These are phyloP conservation scores for Tuber brumale DNA, from an alignment of 495 filamentous ascomycete species.

Conservation along the genomic window DNA sequence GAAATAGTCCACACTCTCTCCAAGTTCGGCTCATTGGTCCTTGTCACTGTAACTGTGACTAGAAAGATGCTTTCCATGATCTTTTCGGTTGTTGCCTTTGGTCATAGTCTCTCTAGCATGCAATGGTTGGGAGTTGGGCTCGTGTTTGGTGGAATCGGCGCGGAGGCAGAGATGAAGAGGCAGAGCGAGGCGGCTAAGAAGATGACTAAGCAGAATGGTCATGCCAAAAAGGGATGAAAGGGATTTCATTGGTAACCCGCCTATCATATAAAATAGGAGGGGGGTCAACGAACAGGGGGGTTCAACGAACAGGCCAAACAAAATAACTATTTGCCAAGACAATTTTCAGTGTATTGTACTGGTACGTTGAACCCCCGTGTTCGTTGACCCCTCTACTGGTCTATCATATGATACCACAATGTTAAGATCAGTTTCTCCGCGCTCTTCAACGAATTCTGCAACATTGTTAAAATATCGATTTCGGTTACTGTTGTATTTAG, in stretches of 20 bases:
- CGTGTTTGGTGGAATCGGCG: conserved; percentile 91
- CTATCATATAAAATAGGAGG: no score
- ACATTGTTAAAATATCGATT: background rate
- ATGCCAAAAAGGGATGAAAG: conserved; percentile 18
- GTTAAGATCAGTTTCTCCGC: background rate
- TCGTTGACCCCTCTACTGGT: no score
- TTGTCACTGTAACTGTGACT: conserved; percentile 95
- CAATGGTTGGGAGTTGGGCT: conserved; percentile 88
- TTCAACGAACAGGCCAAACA: no score
- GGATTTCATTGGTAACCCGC: background rate
- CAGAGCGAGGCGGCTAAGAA: conserved; percentile 81
- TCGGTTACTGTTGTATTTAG: background rate
- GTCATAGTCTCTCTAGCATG: conserved; percentile 72
- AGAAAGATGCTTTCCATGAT: conserved; percentile 99
- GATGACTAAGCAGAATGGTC: conserved; percentile 51
- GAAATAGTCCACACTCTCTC: conserved; percentile 75
- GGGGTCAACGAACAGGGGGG: no score
- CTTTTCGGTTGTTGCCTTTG: conserved; percentile 87
- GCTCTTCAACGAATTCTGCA: background rate
- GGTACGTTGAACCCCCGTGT: no score
- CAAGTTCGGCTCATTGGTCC: conserved; percentile 79
- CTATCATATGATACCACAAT: background rate
- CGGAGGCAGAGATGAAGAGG: conserved; percentile 74
- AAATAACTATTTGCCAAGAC: no score
- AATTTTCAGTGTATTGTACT: no score